Percentiles rank a stretch among this genome's conserved stretches.
phyloP scores from a whole-genome alignment of 441 rosid genomes.

The Cnidoscolus chayamansa region DNA sequence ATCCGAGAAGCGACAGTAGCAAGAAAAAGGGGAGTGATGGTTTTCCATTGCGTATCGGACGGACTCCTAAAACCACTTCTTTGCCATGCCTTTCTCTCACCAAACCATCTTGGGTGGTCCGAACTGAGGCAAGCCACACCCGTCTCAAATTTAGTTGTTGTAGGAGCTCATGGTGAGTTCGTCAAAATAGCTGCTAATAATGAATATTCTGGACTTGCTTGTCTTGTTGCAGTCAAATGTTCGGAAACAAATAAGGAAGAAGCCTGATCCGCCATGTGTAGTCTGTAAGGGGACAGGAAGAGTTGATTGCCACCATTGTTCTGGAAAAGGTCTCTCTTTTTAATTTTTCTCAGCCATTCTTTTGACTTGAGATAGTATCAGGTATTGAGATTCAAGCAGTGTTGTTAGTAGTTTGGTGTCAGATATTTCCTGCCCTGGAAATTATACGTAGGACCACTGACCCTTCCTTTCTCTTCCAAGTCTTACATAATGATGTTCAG shows the following conservation, averaged over 20 bases:
- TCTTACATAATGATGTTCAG: too few species aligned
- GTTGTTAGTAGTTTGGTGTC: not conserved
- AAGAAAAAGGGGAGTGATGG: not conserved
- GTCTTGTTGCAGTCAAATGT: conserved; percentile 46
- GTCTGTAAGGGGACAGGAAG: conserved; percentile 66
- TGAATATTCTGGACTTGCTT: not conserved
- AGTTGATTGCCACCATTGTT: conserved; percentile 56
- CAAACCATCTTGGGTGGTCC: conserved; percentile 52
- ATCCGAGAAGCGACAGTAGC: conserved; percentile 6
- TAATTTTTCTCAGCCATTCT: not conserved
- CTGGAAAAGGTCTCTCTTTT: conserved; percentile 50
- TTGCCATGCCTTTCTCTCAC: conserved; percentile 30
- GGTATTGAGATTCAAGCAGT: not conserved
- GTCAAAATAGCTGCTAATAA: not conserved
- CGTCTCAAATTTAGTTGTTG: not conserved
- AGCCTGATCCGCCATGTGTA: conserved; percentile 57
- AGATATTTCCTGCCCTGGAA: too few species aligned
- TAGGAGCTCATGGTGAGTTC: too few species aligned
- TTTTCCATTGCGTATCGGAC: not conserved
- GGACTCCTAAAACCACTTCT: not conserved
- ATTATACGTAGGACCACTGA: too few species aligned
- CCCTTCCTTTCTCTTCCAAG: too few species aligned
- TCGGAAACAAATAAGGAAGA: conserved; percentile 36
- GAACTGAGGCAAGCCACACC: conserved; percentile 38
- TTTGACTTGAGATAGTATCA: not conserved